These are phyloP conservation scores for Boletus eberwhitei DNA, from an alignment of 768 basidiomycete species.

Conservation along the genomic window DNA sequence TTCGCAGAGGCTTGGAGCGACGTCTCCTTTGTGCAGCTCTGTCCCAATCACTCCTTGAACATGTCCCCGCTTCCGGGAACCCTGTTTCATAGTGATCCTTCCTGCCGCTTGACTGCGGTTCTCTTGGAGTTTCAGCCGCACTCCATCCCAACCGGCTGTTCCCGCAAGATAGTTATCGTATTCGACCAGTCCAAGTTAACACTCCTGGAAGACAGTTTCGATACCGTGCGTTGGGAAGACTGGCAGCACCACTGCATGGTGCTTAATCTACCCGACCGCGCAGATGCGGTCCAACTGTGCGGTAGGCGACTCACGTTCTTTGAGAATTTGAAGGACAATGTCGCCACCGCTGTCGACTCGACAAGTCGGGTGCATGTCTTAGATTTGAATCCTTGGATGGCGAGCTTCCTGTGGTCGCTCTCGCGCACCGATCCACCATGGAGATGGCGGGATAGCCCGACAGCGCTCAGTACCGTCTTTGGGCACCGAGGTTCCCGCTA, in stretches of 20 bases:
- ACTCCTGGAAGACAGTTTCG: constrained; percentile 42
- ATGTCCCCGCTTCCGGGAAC: constrained; percentile 38
- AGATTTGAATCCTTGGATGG: constrained; percentile 29
- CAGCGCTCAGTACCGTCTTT: constrained; percentile 31
- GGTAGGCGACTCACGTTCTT: constrained; percentile 32
- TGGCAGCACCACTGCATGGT: constrained; percentile 44
- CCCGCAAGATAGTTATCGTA: constrained; percentile 46
- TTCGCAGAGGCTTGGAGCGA: constrained; percentile 52
- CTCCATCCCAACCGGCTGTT: constrained; percentile 32
- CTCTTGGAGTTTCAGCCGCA: constrained; percentile 42
- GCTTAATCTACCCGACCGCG: constrained; percentile 32
- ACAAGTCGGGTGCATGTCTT: constrained; percentile 28
- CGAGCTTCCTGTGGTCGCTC: constrained; percentile 26
- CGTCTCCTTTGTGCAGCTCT: constrained; percentile 43
- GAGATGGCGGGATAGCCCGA: constrained; percentile 27
- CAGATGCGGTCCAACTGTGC: constrained; percentile 28
- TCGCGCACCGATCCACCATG: constrained; percentile 28
- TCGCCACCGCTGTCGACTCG: constrained; percentile 5
- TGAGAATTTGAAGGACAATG: constrained; percentile 24
- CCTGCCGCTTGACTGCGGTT: constrained; percentile 44
- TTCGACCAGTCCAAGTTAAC: constrained; percentile 52
- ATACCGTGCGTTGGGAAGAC: constrained; percentile 49
- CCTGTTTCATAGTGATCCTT: constrained; percentile 57
- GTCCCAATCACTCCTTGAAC: constrained; percentile 45
- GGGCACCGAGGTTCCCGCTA: constrained; percentile 23